Base-by-base conservation (phyloP, 208 protist species). In the Acanthamoeba culbertsoni region DNA sequence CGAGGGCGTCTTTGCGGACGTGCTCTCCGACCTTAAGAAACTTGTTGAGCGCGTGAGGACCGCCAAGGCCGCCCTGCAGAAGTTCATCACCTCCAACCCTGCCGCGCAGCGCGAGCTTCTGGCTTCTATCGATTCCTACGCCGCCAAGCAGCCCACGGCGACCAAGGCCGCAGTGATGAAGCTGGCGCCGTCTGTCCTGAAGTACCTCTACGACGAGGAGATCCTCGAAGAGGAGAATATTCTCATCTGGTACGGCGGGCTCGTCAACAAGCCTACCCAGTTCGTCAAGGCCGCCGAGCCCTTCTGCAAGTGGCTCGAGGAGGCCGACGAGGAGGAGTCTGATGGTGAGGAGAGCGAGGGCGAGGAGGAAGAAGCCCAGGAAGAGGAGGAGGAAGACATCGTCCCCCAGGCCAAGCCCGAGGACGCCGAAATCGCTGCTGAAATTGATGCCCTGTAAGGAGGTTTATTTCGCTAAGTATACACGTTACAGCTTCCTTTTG, bases 291-390 rank as follows among this genome's bases (percentile, higher is more conserved):
- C 79, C 31, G 79, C 33, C 45, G 79, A 88, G 79, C 79, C 79
- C 35, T 88, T 88, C 48, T 88, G 79, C 79, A 88, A 88, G 79
- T 88, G 79, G 79, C 53, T 88, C 35, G 79, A 88, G 79, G 79
- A 88, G 53, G 79, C 79, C 45, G 79, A 88, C 31, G 79, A 88
- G 53, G n/a, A n/a, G n/a, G 79, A 88, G 31, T 57, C 45, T 33
- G 79, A 88, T 26, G 53, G 48, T 14, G 79, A 88, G 16, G 79
- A 35, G 31, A 46, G n/a, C 6, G 79, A 88, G 0, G 79, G 43
- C 1, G 79, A 62, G 7, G 79, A 63, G 7, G 71, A 82, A 1
- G 71, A 48, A 6, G 79, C 53, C 5, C 45, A 88, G 35, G 79
- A 88, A 53, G 79, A 5, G 10, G 79, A 6, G 1, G 45, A 53